Conservation (phyloP, 2,329 filamentous ascomycete species). For the Sporothrix phasma region DNA sequence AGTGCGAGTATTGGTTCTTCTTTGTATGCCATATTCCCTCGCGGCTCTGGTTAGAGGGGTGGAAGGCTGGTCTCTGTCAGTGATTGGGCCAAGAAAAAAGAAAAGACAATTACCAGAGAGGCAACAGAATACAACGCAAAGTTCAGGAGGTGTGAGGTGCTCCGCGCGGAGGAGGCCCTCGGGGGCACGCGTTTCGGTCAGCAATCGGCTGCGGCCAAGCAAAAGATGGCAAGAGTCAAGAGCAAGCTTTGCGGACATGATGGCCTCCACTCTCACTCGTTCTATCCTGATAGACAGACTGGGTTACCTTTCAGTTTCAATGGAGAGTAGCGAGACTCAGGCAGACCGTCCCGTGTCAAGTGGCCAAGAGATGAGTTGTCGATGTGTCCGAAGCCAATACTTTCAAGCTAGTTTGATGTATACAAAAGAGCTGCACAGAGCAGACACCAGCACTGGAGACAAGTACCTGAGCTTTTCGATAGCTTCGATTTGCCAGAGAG, state of each 20-base stretch:
- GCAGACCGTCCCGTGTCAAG: not conserved
- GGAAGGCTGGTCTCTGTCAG: not conserved
- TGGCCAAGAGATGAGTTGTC: not conserved
- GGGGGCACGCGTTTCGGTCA: not conserved
- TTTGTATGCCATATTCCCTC: not conserved
- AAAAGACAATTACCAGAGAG: not conserved
- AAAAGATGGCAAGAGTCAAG: not conserved
- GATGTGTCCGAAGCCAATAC: too few species aligned
- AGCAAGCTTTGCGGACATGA: not conserved
- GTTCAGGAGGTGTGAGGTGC: not conserved
- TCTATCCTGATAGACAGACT: slow-evolving; percentile 20
- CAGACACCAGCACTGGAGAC: slow-evolving; percentile 27
- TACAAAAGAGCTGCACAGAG: not conserved
- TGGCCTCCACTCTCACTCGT: not conserved
- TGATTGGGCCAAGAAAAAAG: not conserved
- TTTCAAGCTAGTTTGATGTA: not conserved
- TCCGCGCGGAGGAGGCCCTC: not conserved
- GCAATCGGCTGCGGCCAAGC: not conserved
- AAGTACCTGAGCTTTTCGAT: slow-evolving; percentile 57
- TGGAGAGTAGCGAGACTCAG: not conserved
- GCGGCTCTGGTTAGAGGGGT: not conserved
- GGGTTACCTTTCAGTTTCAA: slow-evolving; percentile 13
- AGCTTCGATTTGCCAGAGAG: slow-evolving; percentile 23
- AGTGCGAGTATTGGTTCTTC: not conserved
- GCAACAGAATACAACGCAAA: not conserved